Evolutionary conservation across 2,329 filamentous ascomycete genomes (phyloP).

Genomic region (Tolypocladium cylindrosporum): DNA sequence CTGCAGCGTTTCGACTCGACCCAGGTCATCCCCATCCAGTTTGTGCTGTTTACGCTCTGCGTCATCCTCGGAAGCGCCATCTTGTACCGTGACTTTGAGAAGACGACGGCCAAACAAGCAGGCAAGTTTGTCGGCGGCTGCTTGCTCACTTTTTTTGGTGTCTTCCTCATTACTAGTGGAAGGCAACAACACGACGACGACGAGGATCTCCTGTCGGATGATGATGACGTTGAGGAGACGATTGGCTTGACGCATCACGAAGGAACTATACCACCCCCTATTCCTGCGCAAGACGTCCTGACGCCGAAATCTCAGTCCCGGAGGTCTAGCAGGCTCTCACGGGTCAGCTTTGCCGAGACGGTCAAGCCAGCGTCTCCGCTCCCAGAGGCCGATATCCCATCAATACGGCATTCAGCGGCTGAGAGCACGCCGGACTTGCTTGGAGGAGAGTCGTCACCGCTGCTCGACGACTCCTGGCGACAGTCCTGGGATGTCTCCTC

Average conservation of each 20-base stretch:
- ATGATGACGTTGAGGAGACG: slow-evolving; percentile 52
- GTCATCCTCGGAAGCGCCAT: slow-evolving; percentile 92
- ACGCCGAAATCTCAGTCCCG: slow-evolving; percentile 26
- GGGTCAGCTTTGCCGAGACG: slow-evolving; percentile 31
- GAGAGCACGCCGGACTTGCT: slow-evolving; percentile 21
- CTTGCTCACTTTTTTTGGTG: slow-evolving; percentile 83
- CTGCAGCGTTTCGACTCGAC: slow-evolving; percentile 94
- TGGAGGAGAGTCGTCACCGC: slow-evolving; percentile 24
- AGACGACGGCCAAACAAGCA: slow-evolving; percentile 62
- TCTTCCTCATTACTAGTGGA: slow-evolving; percentile 94
- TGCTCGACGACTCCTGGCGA: slow-evolving; percentile 35
- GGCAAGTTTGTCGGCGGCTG: slow-evolving; percentile 85
- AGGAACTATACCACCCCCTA: slow-evolving; percentile 10
- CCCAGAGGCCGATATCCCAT: slow-evolving; percentile 24
- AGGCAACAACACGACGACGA: slow-evolving; percentile 51
- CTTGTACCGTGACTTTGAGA: slow-evolving; percentile 89
- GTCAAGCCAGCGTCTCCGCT: slow-evolving; percentile 25
- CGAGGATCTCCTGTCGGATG: slow-evolving; percentile 42
- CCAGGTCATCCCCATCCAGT: slow-evolving; percentile 95
- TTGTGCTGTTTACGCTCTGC: slow-evolving; percentile 90
- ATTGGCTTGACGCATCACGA: slow-evolving; percentile 49
- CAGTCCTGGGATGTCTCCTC: slow-evolving; percentile 21
- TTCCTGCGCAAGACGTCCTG: slow-evolving; percentile 8
- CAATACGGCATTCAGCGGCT: slow-evolving; percentile 21
- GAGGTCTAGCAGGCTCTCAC: slow-evolving; percentile 38